Evolutionary conservation across 2,329 filamentous ascomycete species (phyloP).

Genomic region (Aspergillus sp.): DNA sequence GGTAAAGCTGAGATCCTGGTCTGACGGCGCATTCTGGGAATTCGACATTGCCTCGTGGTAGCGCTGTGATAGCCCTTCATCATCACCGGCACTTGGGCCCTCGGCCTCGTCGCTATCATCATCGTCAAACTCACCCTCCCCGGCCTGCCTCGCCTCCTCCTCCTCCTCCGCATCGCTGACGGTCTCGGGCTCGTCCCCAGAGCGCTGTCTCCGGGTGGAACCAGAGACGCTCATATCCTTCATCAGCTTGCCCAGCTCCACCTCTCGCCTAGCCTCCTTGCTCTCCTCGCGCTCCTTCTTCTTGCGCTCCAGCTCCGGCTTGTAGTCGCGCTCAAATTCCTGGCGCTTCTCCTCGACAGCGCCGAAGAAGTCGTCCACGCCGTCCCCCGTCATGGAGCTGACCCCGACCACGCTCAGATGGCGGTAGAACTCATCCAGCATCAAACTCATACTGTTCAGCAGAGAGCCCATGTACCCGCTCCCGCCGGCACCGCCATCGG

Average conservation of each 20-base stretch:
- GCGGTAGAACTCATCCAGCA: constrained; percentile 95
- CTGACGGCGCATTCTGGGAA: constrained; percentile 29
- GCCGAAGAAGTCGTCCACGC: constrained; percentile 86
- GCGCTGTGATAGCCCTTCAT: constrained; percentile 60
- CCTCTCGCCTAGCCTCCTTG: constrained; percentile 62
- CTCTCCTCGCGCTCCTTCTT: constrained; percentile 64
- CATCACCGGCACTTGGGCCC: constrained; percentile 49
- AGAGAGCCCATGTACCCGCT: constrained; percentile 95
- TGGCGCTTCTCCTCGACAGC: constrained; percentile 77
- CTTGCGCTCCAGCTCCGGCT: constrained; percentile 73
- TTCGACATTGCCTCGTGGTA: constrained; percentile 67
- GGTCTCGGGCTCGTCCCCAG: constrained; percentile 31
- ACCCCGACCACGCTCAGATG: constrained; percentile 90
- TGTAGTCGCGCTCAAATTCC: constrained; percentile 86
- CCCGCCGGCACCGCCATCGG: constrained; percentile 56
- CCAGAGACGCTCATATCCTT: constrained; percentile 67
- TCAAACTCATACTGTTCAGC: constrained; percentile 93
- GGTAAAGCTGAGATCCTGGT: constrained; percentile 44
- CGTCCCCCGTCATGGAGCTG: constrained; percentile 82
- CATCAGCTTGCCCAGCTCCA: constrained; percentile 88
- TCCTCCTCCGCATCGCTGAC: constrained; percentile 44
- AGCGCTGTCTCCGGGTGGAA: constrained; percentile 17
- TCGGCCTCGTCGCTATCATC: constrained; percentile 43
- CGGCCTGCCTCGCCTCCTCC: constrained; percentile 36
- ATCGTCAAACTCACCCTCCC: constrained; percentile 43